A percentile compares a stretch with the other conserved stretches of the same genome.
Conservation (phyloP, 805 yeast genomes). For the Komagataella kurtzmanii region DNA sequence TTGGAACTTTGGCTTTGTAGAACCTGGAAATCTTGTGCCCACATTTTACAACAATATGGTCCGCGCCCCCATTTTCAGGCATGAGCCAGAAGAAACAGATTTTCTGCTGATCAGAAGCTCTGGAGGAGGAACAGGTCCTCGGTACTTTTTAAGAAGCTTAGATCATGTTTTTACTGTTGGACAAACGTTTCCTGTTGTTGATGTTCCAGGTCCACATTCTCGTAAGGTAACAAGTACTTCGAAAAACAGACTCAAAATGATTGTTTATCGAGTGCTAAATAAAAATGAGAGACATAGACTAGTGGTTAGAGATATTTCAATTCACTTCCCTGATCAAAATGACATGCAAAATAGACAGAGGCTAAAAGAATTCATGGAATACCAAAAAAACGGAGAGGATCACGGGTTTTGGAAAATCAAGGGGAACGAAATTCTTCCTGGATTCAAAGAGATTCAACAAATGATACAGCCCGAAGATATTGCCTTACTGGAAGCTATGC, state of each 20-base stretch:
- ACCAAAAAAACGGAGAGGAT: constrained; percentile 85
- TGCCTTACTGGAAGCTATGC: constrained; percentile 80
- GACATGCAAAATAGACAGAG: constrained; percentile 96
- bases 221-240: constrained; percentile 89
- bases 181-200: constrained; percentile 84
- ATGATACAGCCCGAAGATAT: constrained; percentile 91
- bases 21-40: constrained; percentile 87
- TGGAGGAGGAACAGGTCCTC: constrained; percentile 58
- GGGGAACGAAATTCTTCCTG: constrained; percentile 51
- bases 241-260: constrained; percentile 84
- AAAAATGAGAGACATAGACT: constrained; percentile 61
- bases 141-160: constrained; percentile 55
- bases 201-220: constrained; percentile 95
- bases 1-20: constrained; percentile 97
- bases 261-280: constrained; percentile 79
- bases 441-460: constrained; percentile 61
- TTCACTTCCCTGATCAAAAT: constrained; percentile 92
- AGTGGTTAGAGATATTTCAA: constrained; percentile 75
- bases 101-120: constrained; percentile 69
- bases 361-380: constrained; percentile 94
- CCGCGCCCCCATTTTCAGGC: constrained; percentile 87
- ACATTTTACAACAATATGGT: constrained; percentile 84
- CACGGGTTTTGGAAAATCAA: constrained; percentile 93
- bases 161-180: constrained; percentile 79
- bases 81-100: constrained; percentile 67